phyloP scores from a whole-genome alignment of 1,139 yeast species.

The Blastobotrys elegans region DNA sequence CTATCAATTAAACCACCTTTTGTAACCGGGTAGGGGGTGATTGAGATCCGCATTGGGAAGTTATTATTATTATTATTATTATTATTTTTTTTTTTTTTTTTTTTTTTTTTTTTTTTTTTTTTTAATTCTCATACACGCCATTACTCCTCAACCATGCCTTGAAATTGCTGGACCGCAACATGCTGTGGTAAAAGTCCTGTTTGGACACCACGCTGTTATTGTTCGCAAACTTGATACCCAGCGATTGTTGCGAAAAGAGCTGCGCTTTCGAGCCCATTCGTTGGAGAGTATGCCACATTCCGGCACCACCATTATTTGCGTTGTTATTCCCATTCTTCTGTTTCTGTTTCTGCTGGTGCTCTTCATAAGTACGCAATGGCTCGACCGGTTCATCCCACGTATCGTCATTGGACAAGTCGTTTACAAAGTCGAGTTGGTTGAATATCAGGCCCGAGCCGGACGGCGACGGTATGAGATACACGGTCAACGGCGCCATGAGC shows the following conservation, averaged over 20 bases:
- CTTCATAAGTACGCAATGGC: constrained; percentile 4
- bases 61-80: too few species aligned
- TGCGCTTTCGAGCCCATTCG: constrained; percentile 10
- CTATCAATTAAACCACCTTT: too few species aligned
- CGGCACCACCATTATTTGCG: background rate
- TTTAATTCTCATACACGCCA: constrained; percentile 8
- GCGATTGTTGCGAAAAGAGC: constrained; percentile 9
- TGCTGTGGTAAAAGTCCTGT: constrained; percentile 18
- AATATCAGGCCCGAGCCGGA: constrained; percentile 11
- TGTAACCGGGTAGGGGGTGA: too few species aligned
- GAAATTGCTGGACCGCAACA: constrained; percentile 16
- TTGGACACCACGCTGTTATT: constrained; percentile 10
- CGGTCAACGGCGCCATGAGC: constrained; percentile 24
- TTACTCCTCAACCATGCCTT: constrained; percentile 19
- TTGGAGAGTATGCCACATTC: constrained; percentile 14
- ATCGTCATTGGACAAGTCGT: constrained; percentile 9
- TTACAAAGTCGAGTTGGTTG: constrained; percentile 14
- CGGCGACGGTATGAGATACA: constrained; percentile 18
- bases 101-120: too few species aligned
- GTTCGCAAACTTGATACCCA: constrained; percentile 11
- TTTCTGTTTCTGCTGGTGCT: background rate
- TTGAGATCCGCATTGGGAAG: too few species aligned
- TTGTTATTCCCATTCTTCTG: background rate
- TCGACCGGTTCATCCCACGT: constrained; percentile 11
- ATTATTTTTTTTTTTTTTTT: too few species aligned